Base-by-base conservation (phyloP, 352 stramenopile species). In the Phytophthora podocarpi region DNA sequence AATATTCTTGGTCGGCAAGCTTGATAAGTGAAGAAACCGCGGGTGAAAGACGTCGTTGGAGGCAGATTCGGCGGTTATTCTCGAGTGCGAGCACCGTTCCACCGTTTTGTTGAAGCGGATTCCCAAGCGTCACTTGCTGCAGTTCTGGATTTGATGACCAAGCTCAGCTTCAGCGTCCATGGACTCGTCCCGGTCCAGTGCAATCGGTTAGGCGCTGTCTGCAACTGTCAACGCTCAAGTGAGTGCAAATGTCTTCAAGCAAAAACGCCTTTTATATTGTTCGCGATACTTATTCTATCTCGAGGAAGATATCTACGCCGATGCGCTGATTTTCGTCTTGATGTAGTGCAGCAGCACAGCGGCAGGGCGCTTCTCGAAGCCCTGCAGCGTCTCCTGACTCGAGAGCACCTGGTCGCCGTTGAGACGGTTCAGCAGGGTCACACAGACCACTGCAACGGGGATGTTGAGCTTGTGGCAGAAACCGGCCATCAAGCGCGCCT, bases 391-490 rank as follows among this genome's bases (percentile, higher is more conserved):
- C 40, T 82, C 74, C 59, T 86, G 72, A 35, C 67, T 86, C 39
- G 71, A 80, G 13, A 77, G 63, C 49, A 92, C 76, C 40, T 92
- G 80, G 64, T 95, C 85, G 23, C 85, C 84, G n/a, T 89, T 68
- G 28, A 95, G 59, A 18, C 85, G 82, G 68, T 95, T 91, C 20
- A 95, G 60, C 21, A 95, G 70, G 24, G 82, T 85, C 53, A 92
- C 83, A 49, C 85, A 95, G 11, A 90, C 70, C 35, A 89, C 70
- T 0, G 80, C 85, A 5, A 88, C 72, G n/a, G 81, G 80, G 61
- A 95, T 93, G 31, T 84, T 61, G 42, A 92, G 81, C 64, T 85
- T 85, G 69, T 90, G 76, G 57, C 82, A 90, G 57, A 92, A 91
- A 45, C 74, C 74, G 18, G 86, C 81, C 36, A 95, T 90, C 53